phyloP scores from a whole-genome alignment of 495 filamentous ascomycete species.

The Penicillium taxi region DNA sequence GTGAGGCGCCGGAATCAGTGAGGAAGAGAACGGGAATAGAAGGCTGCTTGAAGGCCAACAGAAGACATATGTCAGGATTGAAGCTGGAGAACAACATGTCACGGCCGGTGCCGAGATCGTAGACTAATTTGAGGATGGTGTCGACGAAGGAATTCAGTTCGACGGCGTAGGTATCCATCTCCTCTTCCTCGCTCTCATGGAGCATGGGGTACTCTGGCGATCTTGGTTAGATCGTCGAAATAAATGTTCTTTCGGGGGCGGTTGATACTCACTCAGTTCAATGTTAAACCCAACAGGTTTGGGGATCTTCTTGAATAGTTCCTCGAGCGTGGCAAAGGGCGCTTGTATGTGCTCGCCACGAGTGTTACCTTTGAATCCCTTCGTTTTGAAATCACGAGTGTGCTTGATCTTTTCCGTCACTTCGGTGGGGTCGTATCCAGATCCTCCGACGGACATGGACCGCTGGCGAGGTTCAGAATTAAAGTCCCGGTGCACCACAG shows the following conservation, averaged over 20 bases:
- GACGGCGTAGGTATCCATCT: slow-evolving; percentile 96
- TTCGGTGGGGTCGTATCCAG: slow-evolving; percentile 46
- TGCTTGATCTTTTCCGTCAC: slow-evolving; percentile 93
- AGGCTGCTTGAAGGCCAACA: slow-evolving; percentile 92
- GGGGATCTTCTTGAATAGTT: slow-evolving; percentile 80
- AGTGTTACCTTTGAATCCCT: slow-evolving; percentile 92
- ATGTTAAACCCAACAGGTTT: slow-evolving; percentile 89
- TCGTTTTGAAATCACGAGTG: slow-evolving; percentile 85
- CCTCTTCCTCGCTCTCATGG: slow-evolving; percentile 83
- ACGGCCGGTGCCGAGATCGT: slow-evolving; percentile 61
- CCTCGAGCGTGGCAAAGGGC: slow-evolving; percentile 88
- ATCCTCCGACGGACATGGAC: slow-evolving; percentile 51
- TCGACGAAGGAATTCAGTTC: slow-evolving; percentile 98
- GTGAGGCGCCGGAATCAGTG: slow-evolving; percentile 70
- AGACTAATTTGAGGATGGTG: slow-evolving; percentile 80
- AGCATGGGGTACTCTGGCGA: slow-evolving; percentile 86
- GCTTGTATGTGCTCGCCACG: slow-evolving; percentile 90
- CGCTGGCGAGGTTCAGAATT: slow-evolving; percentile 30
- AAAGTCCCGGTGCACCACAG: slow-evolving; percentile 10
- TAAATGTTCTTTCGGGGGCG: slow-evolving; percentile 16
- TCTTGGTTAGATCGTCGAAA: slow-evolving; percentile 23
- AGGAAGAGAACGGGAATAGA: slow-evolving; percentile 93
- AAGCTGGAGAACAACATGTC: slow-evolving; percentile 95
- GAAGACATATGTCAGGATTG: slow-evolving; percentile 91
- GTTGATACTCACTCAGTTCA: slow-evolving; percentile 65